phyloP scores from a whole-genome alignment of 176 grass and related monocot genomes.

The Triticum urartu region DNA sequence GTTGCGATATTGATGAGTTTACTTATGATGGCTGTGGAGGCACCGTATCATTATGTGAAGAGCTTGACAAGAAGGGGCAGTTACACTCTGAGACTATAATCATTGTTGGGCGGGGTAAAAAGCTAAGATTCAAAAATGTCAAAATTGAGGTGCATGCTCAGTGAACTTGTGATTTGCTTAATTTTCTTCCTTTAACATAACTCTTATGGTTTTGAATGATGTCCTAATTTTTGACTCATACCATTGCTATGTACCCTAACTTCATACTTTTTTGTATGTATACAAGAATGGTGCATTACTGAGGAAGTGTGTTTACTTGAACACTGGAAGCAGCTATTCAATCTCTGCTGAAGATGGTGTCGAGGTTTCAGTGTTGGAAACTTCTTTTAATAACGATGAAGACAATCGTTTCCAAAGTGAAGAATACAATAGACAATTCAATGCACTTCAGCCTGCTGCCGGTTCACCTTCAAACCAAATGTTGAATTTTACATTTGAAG shows the following conservation, averaged over 20 bases:
- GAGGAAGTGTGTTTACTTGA: conserved; percentile 86
- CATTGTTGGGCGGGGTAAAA: conserved; percentile 80
- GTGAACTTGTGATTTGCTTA: conserved; percentile 11
- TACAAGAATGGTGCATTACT: conserved; percentile 78
- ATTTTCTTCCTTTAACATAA: conserved; percentile 1
- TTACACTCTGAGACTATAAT: conserved; percentile 67
- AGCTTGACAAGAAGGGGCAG: conserved; percentile 75
- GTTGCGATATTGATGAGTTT: conserved; percentile 69
- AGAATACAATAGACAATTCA: conserved; percentile 45
- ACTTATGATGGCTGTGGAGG: conserved; percentile 93
- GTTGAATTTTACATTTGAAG: conserved; percentile 85
- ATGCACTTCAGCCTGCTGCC: conserved; percentile 31
- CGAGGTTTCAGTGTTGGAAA: conserved; percentile 83
- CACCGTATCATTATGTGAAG: conserved; percentile 81
- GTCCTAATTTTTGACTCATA: background rate
- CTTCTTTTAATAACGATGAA: conserved; percentile 45
- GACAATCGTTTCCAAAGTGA: conserved; percentile 35
- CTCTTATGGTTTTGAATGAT: conserved; percentile 1
- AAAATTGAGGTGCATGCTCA: conserved; percentile 89
- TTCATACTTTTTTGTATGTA: conserved; percentile 19
- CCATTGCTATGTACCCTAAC: background rate
- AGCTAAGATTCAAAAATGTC: conserved; percentile 87
- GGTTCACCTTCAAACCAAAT: conserved; percentile 50
- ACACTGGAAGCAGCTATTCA: conserved; percentile 83
- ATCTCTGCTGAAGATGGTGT: conserved; percentile 82